Conservation (phyloP, 495 filamentous ascomycete species). For the Penicillium ucsense region DNA sequence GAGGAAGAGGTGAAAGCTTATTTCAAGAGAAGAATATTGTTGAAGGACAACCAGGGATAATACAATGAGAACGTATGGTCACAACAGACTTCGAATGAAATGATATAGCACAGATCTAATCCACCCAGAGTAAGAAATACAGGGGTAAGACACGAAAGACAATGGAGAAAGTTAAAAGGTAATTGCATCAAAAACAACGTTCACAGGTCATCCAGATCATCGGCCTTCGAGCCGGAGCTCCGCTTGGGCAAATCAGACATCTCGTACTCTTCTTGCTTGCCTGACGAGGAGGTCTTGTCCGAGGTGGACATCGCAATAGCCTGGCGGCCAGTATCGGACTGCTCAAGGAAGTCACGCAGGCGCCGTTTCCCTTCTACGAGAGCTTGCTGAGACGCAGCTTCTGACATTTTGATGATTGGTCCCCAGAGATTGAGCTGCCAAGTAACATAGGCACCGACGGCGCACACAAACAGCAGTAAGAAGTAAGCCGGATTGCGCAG, state of each 20-base stretch:
- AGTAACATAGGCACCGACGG: slow-evolving; percentile 71
- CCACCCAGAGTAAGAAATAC: too few relatives aligned
- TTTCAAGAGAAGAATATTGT: not conserved
- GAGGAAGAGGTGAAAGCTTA: not conserved
- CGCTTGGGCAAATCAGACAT: slow-evolving; percentile 34
- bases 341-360: slow-evolving; percentile 77
- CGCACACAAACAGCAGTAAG: slow-evolving; percentile 69
- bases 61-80: too few relatives aligned
- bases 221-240: slow-evolving; percentile 17
- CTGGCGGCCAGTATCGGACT: slow-evolving; percentile 66
- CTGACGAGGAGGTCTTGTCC: slow-evolving; percentile 11
- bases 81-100: too few relatives aligned
- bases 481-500: slow-evolving; percentile 90
- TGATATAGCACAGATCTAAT: too few relatives aligned
- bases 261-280: slow-evolving; percentile 32
- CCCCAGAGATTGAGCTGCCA: slow-evolving; percentile 92
- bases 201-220: slow-evolving; percentile 36
- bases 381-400: slow-evolving; percentile 79
- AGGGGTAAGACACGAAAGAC: too few relatives aligned
- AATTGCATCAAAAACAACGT: slow-evolving; percentile 5
- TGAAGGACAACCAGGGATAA: too few relatives aligned
- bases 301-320: slow-evolving; percentile 60
- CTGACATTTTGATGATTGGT: slow-evolving; percentile 87
- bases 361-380: slow-evolving; percentile 82
- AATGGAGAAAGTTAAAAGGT: not conserved